A percentile compares a stretch with the other conserved stretches of the same genome.
Evolutionary conservation across 2,329 filamentous ascomycete genomes (phyloP).

Genomic region (Venturia pyrina): DNA sequence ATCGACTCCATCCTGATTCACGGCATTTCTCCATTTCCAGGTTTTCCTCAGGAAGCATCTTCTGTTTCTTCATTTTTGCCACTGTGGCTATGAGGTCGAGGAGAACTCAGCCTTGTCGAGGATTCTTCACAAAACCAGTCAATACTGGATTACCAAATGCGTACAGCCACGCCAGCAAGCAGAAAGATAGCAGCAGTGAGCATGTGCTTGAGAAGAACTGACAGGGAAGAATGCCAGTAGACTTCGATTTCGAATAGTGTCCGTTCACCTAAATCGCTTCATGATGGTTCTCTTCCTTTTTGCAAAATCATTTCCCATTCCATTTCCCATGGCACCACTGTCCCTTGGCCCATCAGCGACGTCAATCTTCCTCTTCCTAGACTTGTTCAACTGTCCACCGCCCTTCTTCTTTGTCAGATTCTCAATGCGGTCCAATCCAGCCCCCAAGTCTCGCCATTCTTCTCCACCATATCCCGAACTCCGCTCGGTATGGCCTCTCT

Average conservation of each 20-base stretch:
- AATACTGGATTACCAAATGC: neutral
- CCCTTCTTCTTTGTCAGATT: constrained; percentile 63
- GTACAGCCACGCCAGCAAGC: neutral
- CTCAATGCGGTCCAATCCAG: constrained; percentile 79
- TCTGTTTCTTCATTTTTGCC: neutral
- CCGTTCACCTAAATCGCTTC: constrained; percentile 7
- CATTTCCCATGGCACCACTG: constrained; percentile 48
- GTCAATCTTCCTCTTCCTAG: constrained; percentile 67
- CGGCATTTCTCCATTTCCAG: no score
- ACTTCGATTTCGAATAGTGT: neutral
- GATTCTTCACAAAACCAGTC: no score
- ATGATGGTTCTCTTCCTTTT: constrained; percentile 50
- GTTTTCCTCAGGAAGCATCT: no score
- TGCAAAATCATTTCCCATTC: constrained; percentile 57
- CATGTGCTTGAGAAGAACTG: neutral
- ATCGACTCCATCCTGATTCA: no score
- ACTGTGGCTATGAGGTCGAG: neutral
- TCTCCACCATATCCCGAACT: constrained; percentile 66
- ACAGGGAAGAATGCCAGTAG: neutral
- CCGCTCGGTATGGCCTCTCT: constrained; percentile 41
- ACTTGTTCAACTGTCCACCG: constrained; percentile 63
- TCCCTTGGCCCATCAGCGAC: constrained; percentile 56
- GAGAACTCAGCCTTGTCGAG: neutral
- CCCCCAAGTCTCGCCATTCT: constrained; percentile 79
- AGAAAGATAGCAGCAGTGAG: neutral